Percentiles rank a stretch among this genome's conserved stretches.
These are phyloP conservation scores for Torulaspora globosa DNA, from an alignment of 1,139 yeast genomes.

Conservation along the genomic window DNA sequence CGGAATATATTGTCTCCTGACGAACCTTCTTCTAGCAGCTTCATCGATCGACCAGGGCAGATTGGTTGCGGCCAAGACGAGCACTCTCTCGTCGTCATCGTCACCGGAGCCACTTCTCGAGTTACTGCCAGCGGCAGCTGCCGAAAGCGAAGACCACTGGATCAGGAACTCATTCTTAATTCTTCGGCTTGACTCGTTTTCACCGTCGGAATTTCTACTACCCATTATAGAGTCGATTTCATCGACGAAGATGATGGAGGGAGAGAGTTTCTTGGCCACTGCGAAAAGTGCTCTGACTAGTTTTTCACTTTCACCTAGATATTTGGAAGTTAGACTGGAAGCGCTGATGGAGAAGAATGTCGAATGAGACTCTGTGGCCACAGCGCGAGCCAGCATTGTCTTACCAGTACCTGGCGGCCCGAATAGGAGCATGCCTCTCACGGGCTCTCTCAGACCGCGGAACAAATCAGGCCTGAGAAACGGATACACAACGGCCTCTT, in stretches of 20 bases:
- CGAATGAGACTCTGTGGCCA: constrained; percentile 92
- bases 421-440: constrained; percentile 89
- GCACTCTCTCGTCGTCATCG: constrained; percentile 67
- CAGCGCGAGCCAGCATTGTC: constrained; percentile 96
- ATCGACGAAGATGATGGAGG: constrained; percentile 91
- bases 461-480: constrained; percentile 90
- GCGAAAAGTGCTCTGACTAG: constrained; percentile 84
- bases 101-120: constrained; percentile 32
- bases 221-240: constrained; percentile 91
- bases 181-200: constrained; percentile 85
- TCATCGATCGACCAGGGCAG: constrained; percentile 98
- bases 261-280: constrained; percentile 81
- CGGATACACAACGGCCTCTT: constrained; percentile 96
- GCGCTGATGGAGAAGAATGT: constrained; percentile 93
- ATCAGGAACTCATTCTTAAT: constrained; percentile 91
- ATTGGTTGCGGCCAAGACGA: constrained; percentile 93
- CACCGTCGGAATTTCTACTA: constrained; percentile 68
- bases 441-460: constrained; percentile 89
- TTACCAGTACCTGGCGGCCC: constrained; percentile 99
- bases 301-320: constrained; percentile 91
- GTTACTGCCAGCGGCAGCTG: constrained; percentile 77
- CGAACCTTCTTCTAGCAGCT: constrained; percentile 94
- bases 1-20: constrained; percentile 89
- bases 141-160: constrained; percentile 92
- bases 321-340: constrained; percentile 86